Base-by-base conservation (phyloP, 2,329 filamentous ascomycete genomes). In the Fusarium udum region DNA sequence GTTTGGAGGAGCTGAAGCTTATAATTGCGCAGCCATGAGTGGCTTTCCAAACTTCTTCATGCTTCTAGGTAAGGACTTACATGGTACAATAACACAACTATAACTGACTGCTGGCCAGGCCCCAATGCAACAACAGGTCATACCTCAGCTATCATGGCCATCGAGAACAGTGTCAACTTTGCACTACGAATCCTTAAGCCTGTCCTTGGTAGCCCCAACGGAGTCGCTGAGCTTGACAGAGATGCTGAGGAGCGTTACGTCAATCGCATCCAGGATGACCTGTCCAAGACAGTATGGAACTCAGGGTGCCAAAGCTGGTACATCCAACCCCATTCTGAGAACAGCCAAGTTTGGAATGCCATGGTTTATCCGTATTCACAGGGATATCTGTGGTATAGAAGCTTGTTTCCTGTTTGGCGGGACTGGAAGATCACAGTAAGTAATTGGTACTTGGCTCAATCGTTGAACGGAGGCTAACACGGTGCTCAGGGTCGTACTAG, bases 81-180 rank as follows among this genome's bases (percentile, higher is more conserved):
- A 7, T 22, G 4, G 9, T 2, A 2, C 26, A 0, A 2, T 45
- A 0, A 15, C 4, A 12, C 15, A 4, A 26, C 31, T 22, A 4
- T 57, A 7, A 16, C 36, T 40, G 7, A 60, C 10, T n/a, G 26
- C 0, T 40, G 18, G 13, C 6, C 2, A 61, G 57, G 57, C 28
- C 59, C 59, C 16, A 62, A 62, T 11, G 49, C 59, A 6, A 45
- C 49, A 22, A 62, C 59, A 26, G 59, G 59, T 8, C 59, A 62
- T 26, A 62, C 59, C 2, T 62, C 59, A 1, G 49, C 59, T 6
- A 56, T 62, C 13, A 61, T 61, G 57, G 57, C 57, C 13, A 42
- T 53, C 12, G 57, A 60, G 28, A 60, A 60, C 18, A 60, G 22
- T 28, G 46, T 60, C 8, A 60, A 60, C 5, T 60, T 40, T 26